Conservation (phyloP, 176 grass and related monocot species). For the Oryza australiensis region DNA sequence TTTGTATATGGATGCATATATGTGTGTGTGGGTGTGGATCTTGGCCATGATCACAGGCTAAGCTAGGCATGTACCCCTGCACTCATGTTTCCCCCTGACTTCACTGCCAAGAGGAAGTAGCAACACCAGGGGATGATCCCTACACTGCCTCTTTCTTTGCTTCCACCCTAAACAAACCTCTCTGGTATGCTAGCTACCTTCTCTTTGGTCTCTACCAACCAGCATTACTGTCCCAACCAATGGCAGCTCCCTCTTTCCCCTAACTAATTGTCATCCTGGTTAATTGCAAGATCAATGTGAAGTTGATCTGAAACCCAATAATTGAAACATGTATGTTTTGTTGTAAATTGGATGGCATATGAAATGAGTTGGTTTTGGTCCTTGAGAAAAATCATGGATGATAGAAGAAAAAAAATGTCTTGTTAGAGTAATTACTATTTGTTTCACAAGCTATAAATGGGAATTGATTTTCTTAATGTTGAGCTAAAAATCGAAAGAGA, state of each 20-base stretch:
- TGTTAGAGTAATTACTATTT: neutral
- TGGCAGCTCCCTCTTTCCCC: neutral
- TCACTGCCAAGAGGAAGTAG: neutral
- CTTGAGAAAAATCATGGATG: neutral
- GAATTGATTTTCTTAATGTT: neutral
- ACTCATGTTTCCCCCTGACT: constrained; percentile 21
- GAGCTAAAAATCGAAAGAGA: neutral
- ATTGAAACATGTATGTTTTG: neutral
- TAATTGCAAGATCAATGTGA: neutral
- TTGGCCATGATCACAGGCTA: neutral
- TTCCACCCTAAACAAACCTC: constrained; percentile 73
- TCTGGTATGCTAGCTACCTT: neutral
- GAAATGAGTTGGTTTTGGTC: neutral
- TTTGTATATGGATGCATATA: neutral
- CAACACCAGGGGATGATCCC: neutral
- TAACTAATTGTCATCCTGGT: neutral
- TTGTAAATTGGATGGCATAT: neutral
- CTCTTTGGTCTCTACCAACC: constrained; percentile 63
- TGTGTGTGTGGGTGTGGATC: neutral
- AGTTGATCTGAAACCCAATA: neutral
- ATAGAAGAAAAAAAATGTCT: neutral
- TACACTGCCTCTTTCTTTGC: constrained; percentile 72
- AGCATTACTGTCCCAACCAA: constrained; percentile 41
- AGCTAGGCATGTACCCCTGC: constrained; percentile 15
- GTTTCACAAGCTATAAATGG: neutral